Percentiles rank a stretch among this genome's conserved stretches.
phyloP scores from a whole-genome alignment of 257 asterid species.

The Solanum piurae region DNA sequence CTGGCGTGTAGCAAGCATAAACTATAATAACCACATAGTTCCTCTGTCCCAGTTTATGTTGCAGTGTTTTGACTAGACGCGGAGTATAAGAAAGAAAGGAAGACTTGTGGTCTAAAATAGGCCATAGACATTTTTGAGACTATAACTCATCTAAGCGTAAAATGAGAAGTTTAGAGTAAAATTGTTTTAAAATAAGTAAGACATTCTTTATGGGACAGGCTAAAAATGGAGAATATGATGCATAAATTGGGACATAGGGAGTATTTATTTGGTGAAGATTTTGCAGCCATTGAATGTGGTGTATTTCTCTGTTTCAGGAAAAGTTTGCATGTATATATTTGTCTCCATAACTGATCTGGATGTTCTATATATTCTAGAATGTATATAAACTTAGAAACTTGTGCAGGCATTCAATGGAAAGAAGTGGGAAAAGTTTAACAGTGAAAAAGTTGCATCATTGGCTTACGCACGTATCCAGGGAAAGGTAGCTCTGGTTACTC shows the following conservation, averaged over 20 bases:
- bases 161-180: neutral
- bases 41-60: neutral
- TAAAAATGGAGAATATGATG: neutral
- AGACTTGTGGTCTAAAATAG: neutral
- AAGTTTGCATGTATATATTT: neutral
- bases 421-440: conserved; percentile 96
- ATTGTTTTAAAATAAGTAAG: neutral
- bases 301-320: neutral
- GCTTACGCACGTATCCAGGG: conserved; percentile 98
- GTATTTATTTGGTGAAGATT: neutral
- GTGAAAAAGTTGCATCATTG: conserved; percentile 88
- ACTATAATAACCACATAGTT: neutral
- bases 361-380: neutral
- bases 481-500: conserved; percentile 67
- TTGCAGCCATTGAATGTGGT: neutral
- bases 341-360: neutral
- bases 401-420: conserved; percentile 80
- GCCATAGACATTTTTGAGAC: neutral
- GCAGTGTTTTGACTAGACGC: neutral
- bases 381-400: neutral
- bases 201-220: neutral
- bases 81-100: neutral
- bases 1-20: neutral
- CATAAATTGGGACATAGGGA: neutral
- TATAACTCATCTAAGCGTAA: neutral